Conservation (phyloP, 371 early-diverging fungal genomes). For the Batkoa obscura region DNA sequence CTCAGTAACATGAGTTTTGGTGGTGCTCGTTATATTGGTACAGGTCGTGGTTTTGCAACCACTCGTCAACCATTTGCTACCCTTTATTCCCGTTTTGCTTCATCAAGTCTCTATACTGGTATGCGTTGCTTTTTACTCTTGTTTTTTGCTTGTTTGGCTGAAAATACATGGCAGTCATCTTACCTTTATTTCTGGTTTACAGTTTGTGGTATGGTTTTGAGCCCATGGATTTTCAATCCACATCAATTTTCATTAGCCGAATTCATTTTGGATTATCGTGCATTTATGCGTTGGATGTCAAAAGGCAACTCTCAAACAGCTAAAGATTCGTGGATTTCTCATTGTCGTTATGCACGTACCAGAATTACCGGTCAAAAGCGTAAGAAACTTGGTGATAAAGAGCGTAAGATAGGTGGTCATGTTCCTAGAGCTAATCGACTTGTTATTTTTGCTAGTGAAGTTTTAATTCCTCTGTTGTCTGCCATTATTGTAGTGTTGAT, state of each 20-base stretch:
- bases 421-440: conserved; percentile 41
- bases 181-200: conserved; percentile 76
- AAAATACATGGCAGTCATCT: conserved; percentile 36
- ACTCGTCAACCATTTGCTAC: conserved; percentile 55
- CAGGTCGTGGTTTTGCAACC: conserved; percentile 84
- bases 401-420: conserved; percentile 28
- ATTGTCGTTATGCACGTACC: conserved; percentile 47
- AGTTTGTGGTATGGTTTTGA: conserved; percentile 43
- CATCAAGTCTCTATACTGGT: conserved; percentile 60
- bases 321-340: conserved; percentile 59
- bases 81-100: conserved; percentile 59
- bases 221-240: conserved; percentile 71
- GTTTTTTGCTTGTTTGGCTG: conserved; percentile 45
- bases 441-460: conserved; percentile 52
- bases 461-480: conserved; percentile 48
- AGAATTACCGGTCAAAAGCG: conserved; percentile 67
- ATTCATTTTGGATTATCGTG: conserved; percentile 60
- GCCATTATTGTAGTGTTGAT: conserved; percentile 36
- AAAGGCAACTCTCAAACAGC: conserved; percentile 52
- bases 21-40: conserved; percentile 73
- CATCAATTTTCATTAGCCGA: conserved; percentile 56
- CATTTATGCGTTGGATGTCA: conserved; percentile 63
- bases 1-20: conserved; percentile 63
- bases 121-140: conserved; percentile 47
- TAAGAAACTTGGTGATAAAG: conserved; percentile 34